Conservation (phyloP, 163 green algal species). For the Chlorella variabilis region DNA sequence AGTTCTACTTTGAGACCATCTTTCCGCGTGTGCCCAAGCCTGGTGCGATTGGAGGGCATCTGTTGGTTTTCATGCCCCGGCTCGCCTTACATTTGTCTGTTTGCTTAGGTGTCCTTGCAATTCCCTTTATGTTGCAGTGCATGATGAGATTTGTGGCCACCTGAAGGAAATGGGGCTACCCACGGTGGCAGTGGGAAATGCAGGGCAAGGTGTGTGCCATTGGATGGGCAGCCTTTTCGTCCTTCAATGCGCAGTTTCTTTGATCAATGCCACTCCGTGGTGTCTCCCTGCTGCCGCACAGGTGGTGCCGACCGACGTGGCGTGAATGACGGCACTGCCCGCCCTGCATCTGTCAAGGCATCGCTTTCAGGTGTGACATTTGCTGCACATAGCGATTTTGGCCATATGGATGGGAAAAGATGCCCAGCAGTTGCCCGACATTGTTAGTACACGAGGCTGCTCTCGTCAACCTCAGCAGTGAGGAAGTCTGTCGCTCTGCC, state of each 20-base stretch:
- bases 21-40: constrained; percentile 95
- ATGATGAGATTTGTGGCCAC: constrained; percentile 75
- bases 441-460: too few species aligned
- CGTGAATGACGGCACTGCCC: constrained; percentile 69
- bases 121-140: too few species aligned
- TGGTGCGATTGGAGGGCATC: not conserved
- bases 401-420: too few species aligned
- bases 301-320: constrained; percentile 79
- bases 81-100: too few species aligned
- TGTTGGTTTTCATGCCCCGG: too few species aligned
- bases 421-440: too few species aligned
- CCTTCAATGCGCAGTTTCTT: not conserved
- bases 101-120: not conserved
- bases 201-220: constrained; percentile 58
- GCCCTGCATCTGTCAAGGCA: constrained; percentile 92
- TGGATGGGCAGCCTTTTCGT: not conserved
- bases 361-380: constrained; percentile 67
- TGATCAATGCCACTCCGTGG: too few species aligned
- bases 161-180: constrained; percentile 77
- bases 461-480: too few species aligned
- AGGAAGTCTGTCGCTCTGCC: too few species aligned
- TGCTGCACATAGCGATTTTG: too few species aligned
- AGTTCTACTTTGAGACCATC: constrained; percentile 99
- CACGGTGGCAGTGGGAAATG: constrained; percentile 78
- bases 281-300: not conserved